Evolutionary conservation across 2,329 filamentous ascomycete species (phyloP).

Genomic region (Colletotrichum ledebouriae): DNA sequence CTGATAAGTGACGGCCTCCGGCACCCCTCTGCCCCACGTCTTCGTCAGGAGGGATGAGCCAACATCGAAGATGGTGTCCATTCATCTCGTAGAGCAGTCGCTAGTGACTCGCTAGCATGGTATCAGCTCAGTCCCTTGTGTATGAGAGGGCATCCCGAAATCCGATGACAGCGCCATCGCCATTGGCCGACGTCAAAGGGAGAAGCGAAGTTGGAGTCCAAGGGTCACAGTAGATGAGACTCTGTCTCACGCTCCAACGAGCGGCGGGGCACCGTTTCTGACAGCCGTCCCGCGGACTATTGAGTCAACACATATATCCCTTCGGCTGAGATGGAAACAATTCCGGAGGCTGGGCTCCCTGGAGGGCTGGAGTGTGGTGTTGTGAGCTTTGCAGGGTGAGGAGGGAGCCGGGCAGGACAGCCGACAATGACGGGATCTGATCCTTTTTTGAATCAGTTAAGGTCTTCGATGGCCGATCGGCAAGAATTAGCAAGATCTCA

Average conservation of each 20-base stretch:
- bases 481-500: not conserved
- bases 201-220: conserved; percentile 22
- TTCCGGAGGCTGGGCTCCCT: conserved; percentile 39
- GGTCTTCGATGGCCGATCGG: conserved; percentile 14
- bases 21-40: conserved; percentile 2
- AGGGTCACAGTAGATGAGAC: conserved; percentile 28
- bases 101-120: conserved; percentile 36
- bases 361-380: conserved; percentile 13
- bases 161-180: conserved; percentile 14
- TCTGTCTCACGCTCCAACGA: conserved; percentile 32
- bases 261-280: conserved; percentile 27
- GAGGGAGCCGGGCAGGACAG: not conserved
- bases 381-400: conserved; percentile 5
- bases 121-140: conserved; percentile 34
- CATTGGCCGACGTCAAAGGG: conserved; percentile 36
- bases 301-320: conserved; percentile 25
- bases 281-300: not conserved
- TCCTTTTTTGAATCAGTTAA: not conserved
- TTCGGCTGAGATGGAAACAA: conserved; percentile 17
- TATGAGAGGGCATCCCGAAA: conserved; percentile 26
- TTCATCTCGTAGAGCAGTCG: conserved; percentile 18
- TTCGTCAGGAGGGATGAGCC: conserved; percentile 28
- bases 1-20: conserved; percentile 25
- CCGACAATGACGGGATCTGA: not conserved
- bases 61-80: conserved; percentile 18